Base-by-base conservation (phyloP, 208 protist genomes). In the Crithidia expoeki region DNA sequence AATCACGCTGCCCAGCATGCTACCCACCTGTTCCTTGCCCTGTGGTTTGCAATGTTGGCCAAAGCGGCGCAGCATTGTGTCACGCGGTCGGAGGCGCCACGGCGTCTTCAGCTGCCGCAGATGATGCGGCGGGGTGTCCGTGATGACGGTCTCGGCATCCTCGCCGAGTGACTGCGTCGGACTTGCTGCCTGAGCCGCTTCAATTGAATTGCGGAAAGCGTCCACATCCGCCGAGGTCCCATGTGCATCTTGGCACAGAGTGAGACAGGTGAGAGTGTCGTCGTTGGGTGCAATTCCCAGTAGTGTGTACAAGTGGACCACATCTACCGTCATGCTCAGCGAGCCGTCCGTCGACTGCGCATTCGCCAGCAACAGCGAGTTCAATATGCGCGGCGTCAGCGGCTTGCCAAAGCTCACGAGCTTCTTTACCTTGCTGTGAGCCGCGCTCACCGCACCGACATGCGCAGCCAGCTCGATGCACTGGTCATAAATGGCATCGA, bases 341-440 rank as follows among this genome's bases (percentile, higher is more conserved):
- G 76, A 86, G 0, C 88, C 85, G 25, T 87, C 92, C 32, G 68
- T 53, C 23, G 92, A 88, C 69, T 92, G 84, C 59, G 88, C 83
- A 60, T 94, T 94, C 46, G 89, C 89, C 28, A 92, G 81, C 25
- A 97, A 75, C 17, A 97, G 70, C 10, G 92, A 92, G 78, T 97
- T 97, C 17, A 95, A 50, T 68, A 85, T 79, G 36, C 89, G 86
- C 42, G 92, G 93, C 11, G 89, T 91, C 23, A 97, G 66, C 4
- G 80, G 73, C 65, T 92, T 92, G 44, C 92, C 92, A 50, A 84
- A 90, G 59, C 82, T 78, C 34, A 93, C 85, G 32, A 95, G 78
- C 47, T 76, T 84, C 76, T 94, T 94, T 27, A 95, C 44, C 25
- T 74, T 76, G 66, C 89, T 85, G 74, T 88, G 92, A 5, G 83